Evolutionary conservation across 768 basidiomycete species (phyloP), one percentile per base, ranked within the genome.

Genomic region (Crassisporium funariophilum): DNA sequence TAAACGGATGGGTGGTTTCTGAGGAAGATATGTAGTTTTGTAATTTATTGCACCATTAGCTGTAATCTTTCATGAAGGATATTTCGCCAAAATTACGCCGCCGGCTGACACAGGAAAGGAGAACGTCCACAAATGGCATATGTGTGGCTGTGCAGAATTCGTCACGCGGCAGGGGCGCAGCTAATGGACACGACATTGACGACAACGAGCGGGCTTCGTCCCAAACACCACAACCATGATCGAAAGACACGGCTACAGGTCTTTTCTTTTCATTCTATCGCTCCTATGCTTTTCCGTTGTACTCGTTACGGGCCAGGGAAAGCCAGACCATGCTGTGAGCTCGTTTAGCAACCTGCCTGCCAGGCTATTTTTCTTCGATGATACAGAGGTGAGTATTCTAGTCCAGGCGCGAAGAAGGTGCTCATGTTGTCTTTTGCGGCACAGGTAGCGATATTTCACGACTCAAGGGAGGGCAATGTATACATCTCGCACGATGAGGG

Each of bases 301-400:
- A 27, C 37, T 63, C 24, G 62, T 56, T 8, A 38, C 54, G 3
- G 60, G 47, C n/a, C 56, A 61, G 49, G 42, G 39, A 12, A 29
- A 75, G 20, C 84, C 83, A 55, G 61, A 75, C 48, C 69, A 76
- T 52, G 50, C 67, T 5, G 55, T 84, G 43, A 75, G 68, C 24
- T 68, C 73, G 46, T 90, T 95, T 65, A 59, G 78, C 38, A 88
- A 88, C 63, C 70, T 89, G 25, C 92, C 93, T 7, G 78, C 79
- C 10, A 76, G 78, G 56, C 62, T 95, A 42, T 89, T 88, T 72
- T 98, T 93, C 76, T 97, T 98, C 69, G 90, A 98, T 52, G 95
- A 97, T 69, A 86, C 91, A 5, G 67, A 85, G 22, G 95, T 95
- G 56, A 56, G 58, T 52, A 2, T 16, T 6, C 7, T n/a, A 17